phyloP scores from a whole-genome alignment of 768 basidiomycete genomes.

The Melanogaster broomeanus region DNA sequence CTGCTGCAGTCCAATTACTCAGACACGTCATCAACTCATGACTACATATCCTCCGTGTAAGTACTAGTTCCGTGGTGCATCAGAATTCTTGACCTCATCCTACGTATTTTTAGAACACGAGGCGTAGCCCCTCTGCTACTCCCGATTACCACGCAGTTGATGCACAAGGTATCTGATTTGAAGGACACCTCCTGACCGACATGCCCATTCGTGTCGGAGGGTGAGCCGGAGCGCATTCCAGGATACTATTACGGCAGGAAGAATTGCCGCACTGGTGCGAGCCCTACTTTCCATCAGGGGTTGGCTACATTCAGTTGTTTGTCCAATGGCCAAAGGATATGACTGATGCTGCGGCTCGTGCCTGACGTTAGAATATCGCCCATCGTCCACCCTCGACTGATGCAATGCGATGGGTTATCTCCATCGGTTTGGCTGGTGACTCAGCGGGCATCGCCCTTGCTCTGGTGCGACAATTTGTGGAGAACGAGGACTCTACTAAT shows the following conservation, averaged over 20 bases:
- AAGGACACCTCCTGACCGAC: conserved; percentile 30
- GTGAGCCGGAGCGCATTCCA: conserved; percentile 46
- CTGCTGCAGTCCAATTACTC: conserved; percentile 37
- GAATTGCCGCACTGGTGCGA: conserved; percentile 34
- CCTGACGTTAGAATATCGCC: conserved; percentile 70
- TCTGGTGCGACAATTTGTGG: conserved; percentile 60
- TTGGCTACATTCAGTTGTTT: conserved; percentile 53
- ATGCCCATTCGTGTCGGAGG: conserved; percentile 33
- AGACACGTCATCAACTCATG: conserved; percentile 27
- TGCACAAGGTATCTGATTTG: conserved; percentile 34
- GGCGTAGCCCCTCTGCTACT: conserved; percentile 4
- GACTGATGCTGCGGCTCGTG: conserved; percentile 46
- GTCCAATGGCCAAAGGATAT: conserved; percentile 58
- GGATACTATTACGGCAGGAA: conserved; percentile 59
- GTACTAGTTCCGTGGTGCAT: background rate
- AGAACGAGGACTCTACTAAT: conserved; percentile 37
- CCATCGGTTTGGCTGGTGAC: conserved; percentile 71
- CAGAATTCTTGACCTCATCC: conserved; percentile 1
- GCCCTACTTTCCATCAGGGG: conserved; percentile 58
- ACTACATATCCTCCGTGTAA: conserved; percentile 19
- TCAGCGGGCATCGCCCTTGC: conserved; percentile 77
- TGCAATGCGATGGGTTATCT: conserved; percentile 60
- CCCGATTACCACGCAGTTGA: conserved; percentile 8
- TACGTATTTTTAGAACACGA: conserved; percentile 6
- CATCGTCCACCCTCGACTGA: conserved; percentile 60